Conservation (phyloP, 257 asterid species). For the Fraxinus quadrangulata region DNA sequence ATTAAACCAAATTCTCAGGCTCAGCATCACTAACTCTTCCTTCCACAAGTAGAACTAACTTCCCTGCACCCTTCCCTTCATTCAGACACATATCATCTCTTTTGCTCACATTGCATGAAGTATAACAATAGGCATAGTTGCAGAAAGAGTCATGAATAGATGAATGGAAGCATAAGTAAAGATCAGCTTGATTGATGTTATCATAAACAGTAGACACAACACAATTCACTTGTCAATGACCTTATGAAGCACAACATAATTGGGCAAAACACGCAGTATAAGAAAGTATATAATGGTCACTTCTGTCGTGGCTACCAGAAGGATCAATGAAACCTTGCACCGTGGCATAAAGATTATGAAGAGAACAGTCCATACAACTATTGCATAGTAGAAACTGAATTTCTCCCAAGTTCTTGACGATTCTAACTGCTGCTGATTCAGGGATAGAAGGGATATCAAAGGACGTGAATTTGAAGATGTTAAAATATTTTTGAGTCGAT, state of each 20-base stretch:
- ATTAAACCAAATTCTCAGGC: conserved; percentile 37
- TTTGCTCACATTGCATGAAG: conserved; percentile 47
- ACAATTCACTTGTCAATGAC: conserved; percentile 42
- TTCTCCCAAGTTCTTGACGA: conserved; percentile 40
- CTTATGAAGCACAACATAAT: conserved; percentile 38
- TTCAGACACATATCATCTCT: conserved; percentile 26
- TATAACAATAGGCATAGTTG: conserved; percentile 48
- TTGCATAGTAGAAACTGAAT: conserved; percentile 44
- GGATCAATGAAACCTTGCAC: conserved; percentile 56
- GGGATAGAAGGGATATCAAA: conserved; percentile 58
- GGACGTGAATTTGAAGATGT: conserved; percentile 40
- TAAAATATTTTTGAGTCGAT: conserved; percentile 18
- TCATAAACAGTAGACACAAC: conserved; percentile 37
- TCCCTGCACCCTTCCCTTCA: conserved; percentile 23
- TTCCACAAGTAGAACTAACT: conserved; percentile 36
- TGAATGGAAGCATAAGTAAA: conserved; percentile 51
- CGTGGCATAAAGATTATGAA: conserved; percentile 55
- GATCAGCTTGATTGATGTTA: conserved; percentile 35
- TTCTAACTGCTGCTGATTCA: conserved; percentile 57
- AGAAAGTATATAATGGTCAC: conserved; percentile 46
- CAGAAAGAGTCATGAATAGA: conserved; percentile 48
- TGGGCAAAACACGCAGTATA: conserved; percentile 46
- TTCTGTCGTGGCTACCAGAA: conserved; percentile 51
- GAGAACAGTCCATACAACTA: conserved; percentile 59
- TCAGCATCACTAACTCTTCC: conserved; percentile 24